Percentiles rank a stretch among this genome's conserved stretches.
Conservation (phyloP, 208 protist genomes). For the Wallacemonas sp. region DNA sequence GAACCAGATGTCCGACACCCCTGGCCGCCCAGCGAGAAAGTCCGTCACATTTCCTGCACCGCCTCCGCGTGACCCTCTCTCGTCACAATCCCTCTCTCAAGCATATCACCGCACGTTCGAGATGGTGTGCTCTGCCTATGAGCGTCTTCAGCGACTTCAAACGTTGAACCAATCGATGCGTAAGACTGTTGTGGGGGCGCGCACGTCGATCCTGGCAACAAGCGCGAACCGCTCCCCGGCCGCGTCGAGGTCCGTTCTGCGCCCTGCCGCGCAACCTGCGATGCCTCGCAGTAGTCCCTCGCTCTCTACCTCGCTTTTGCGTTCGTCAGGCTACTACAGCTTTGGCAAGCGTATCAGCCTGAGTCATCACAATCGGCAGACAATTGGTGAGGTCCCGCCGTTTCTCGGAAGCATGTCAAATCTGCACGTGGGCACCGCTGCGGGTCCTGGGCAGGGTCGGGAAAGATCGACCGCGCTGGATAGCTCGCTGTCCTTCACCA, state of each 20-base stretch:
- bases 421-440: slow-evolving; percentile 2
- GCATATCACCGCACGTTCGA: slow-evolving; percentile 27
- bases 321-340: slow-evolving; percentile 73
- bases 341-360: slow-evolving; percentile 49
- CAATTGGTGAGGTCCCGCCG: slow-evolving; percentile 34
- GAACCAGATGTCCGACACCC: not conserved
- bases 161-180: not conserved
- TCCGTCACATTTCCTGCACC: not conserved
- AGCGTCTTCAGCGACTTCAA: slow-evolving; percentile 15
- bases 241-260: not conserved
- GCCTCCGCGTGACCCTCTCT: not conserved
- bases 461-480: too few relatives aligned
- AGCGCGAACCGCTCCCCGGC: not conserved
- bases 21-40: not conserved
- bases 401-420: slow-evolving; percentile 36
- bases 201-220: not conserved
- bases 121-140: slow-evolving; percentile 39
- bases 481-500: not conserved
- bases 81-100: not conserved
- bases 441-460: too few relatives aligned
- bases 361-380: slow-evolving; percentile 51
- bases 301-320: slow-evolving; percentile 32
- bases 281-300: slow-evolving; percentile 16
- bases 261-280: not conserved
- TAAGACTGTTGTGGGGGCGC: not conserved